Conservation (phyloP, 2,329 filamentous ascomycete genomes). For the Fusarium drepaniforme region DNA sequence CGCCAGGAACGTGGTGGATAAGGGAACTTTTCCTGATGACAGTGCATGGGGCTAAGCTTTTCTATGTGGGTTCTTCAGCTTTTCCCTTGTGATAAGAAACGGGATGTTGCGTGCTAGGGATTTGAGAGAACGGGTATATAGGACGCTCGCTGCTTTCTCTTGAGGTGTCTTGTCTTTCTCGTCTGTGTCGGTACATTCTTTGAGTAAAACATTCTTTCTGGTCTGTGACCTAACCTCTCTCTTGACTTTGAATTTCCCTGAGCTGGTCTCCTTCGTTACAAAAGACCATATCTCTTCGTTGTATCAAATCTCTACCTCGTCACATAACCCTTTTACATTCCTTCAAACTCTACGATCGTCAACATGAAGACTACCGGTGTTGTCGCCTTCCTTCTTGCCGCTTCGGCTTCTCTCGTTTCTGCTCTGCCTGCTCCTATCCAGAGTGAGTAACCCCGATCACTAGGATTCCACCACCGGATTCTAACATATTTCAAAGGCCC, state of each 20-base stretch:
- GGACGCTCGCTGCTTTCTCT: background rate
- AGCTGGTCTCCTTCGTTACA: slow-evolving; percentile 23
- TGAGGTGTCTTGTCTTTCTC: background rate
- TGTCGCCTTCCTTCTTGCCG: slow-evolving; percentile 33
- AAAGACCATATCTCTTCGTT: background rate
- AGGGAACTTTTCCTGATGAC: background rate
- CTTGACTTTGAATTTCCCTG: background rate
- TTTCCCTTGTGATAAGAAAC: background rate
- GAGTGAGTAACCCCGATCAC: slow-evolving; percentile 11
- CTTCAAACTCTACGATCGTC: slow-evolving; percentile 13
- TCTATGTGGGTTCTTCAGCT: background rate
- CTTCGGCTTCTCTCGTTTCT: slow-evolving; percentile 28
- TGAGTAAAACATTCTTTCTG: background rate
- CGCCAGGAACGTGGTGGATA: slow-evolving; percentile 1
- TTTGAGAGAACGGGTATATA: slow-evolving; percentile 22
- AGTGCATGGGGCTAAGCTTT: background rate
- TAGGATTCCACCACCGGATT: background rate
- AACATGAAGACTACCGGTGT: slow-evolving; percentile 43
- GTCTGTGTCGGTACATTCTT: background rate
- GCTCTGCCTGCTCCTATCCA: slow-evolving; percentile 32
- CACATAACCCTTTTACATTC: slow-evolving; percentile 10
- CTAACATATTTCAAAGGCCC: slow-evolving; percentile 1
- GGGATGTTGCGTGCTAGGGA: background rate
- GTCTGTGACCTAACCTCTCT: slow-evolving; percentile 32
- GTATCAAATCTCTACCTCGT: slow-evolving; percentile 5